Base-by-base conservation (phyloP, 1,284 basidiomycete genomes). In the Irpex sp. region DNA sequence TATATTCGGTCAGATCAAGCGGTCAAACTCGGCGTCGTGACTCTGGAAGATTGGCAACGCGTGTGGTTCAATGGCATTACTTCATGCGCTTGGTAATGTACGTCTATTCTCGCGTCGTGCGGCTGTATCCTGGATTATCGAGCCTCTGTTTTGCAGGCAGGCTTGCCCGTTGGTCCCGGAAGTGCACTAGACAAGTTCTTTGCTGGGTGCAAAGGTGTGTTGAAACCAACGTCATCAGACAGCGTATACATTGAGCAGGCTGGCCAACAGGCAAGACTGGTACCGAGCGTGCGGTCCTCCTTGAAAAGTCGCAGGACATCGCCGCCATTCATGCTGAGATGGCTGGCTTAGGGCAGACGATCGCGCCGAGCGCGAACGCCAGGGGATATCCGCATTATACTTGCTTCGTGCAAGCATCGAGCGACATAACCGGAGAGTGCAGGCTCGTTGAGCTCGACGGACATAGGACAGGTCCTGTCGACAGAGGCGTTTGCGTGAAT, bases 351-450 rank as follows among this genome's bases (percentile, higher is more conserved):
- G 93, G 93, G 13, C 93, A 96, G 75, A 86, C 85, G 3, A 79
- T 82, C 0, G 82, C 81, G 3, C 83, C 80, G 31, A 72, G 65
- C 0, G 49, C 68, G 5, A 72, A 83, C 67, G 76, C 86, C 19
- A 80, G 92, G 58, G 91, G 89, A 1, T 82, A 93, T 68, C 80
- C 92, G n/a, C 94, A 96, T 76, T 96, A 94, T 70, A 91, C 91
- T 3, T 88, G 89, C 68, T 97, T 96, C 71, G 85, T 96, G 49
- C 81, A 83, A 66, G 90, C 88, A 0, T 85, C 86, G 1, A 52
- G 49, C 49, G 77, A 76, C 47, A 72, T 76, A 2, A 74, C 77
- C 3, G 61, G 61, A 2, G 59, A 63, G 6, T 62, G 40, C 9
- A 64, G 89, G 40, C 75, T 96, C 4, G 78, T 96, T 57, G 94